Evolutionary conservation across 495 filamentous ascomycete species (phyloP).

Genomic region (Aspergillus taichungensis): DNA sequence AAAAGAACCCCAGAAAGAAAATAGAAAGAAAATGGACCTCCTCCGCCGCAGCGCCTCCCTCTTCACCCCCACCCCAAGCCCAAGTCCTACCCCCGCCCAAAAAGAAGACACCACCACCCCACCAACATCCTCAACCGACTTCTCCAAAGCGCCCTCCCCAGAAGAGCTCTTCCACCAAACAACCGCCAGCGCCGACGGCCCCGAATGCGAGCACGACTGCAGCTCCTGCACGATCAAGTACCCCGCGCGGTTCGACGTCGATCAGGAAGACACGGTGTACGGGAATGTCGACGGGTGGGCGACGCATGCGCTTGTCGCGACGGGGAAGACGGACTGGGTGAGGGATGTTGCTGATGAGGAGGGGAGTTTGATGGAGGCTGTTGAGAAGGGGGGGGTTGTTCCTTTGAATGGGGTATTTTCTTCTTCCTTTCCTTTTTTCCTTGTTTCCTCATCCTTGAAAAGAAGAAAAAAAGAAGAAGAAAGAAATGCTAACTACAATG

Average conservation of each 20-base stretch:
- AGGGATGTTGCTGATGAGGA: conserved; percentile 81
- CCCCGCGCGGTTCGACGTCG: conserved; percentile 66
- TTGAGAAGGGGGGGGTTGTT: conserved; percentile 52
- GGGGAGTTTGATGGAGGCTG: conserved; percentile 92
- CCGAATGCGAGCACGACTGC: conserved; percentile 87
- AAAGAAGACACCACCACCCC: conserved; percentile 5
- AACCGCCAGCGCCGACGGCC: conserved; percentile 66
- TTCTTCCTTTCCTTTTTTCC: neutral
- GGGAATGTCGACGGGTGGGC: conserved; percentile 83
- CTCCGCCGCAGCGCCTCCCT: conserved; percentile 29
- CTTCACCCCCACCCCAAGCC: conserved; percentile 25
- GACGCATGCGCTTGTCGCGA: conserved; percentile 86
- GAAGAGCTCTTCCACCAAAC: conserved; percentile 43
- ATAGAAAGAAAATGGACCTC: conserved; percentile 27
- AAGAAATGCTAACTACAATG: neutral
- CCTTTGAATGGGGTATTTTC: conserved; percentile 68
- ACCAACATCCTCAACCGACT: conserved; percentile 26
- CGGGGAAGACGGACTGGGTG: conserved; percentile 92
- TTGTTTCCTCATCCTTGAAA: neutral
- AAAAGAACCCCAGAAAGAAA: neutral
- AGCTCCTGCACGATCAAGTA: conserved; percentile 69
- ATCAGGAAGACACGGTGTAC: conserved; percentile 72
- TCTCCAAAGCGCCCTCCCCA: conserved; percentile 27
- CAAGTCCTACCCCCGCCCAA: conserved; percentile 1
- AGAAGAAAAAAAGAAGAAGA: neutral